These are phyloP conservation scores for Brassica rapa DNA, from an alignment of 345 rosid species.

Conservation along the genomic window DNA sequence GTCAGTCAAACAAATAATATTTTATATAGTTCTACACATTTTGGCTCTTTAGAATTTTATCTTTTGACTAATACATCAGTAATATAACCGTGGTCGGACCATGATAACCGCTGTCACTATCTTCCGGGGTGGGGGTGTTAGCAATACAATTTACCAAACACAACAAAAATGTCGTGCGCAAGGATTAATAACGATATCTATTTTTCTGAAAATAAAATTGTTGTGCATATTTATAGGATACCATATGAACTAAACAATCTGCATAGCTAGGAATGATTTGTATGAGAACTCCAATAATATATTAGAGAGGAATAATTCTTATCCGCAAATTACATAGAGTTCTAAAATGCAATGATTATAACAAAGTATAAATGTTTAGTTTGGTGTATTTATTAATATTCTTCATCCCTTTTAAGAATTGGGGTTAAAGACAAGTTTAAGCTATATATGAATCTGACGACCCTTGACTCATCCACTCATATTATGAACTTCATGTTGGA, in stretches of 20 bases:
- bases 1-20: constrained; percentile 4
- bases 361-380: not conserved
- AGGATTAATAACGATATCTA: not conserved
- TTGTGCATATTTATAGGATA: not conserved
- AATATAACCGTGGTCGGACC: constrained; percentile 6
- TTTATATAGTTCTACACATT: constrained; percentile 3
- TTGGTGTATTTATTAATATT: constrained; percentile 21
- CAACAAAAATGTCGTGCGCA: not conserved
- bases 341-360: constrained; percentile 30
- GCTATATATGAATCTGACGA: constrained; percentile 18
- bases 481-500: constrained; percentile 36
- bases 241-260: not conserved
- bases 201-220: not conserved
- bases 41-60: constrained; percentile 10
- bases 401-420: constrained; percentile 11
- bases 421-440: constrained; percentile 30
- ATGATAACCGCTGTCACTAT: constrained; percentile 10
- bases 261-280: constrained; percentile 1
- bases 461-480: constrained; percentile 42
- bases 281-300: not conserved
- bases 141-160: constrained; percentile 14
- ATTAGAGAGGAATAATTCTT: not conserved
- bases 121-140: not conserved
- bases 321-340: constrained; percentile 20
- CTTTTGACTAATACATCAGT: constrained; percentile 29